phyloP scores from a whole-genome alignment of 345 rosid genomes.

The Durio zibethinus region DNA sequence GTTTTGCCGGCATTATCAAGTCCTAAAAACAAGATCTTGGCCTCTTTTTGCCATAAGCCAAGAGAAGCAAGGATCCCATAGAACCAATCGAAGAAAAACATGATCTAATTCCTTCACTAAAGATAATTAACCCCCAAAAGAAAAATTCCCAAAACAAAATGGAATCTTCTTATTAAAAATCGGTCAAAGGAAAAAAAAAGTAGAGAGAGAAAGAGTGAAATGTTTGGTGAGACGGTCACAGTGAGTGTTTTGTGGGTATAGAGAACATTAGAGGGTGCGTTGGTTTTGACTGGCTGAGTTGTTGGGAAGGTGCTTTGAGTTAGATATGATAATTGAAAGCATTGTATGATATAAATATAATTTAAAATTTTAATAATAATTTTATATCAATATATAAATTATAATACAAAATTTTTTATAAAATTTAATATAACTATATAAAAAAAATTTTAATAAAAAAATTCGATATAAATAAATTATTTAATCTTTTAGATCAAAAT shows the following conservation, averaged over 20 bases:
- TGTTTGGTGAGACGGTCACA: not conserved
- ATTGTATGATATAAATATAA: too few species aligned
- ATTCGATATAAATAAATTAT: too few species aligned
- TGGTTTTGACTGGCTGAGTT: conserved; percentile 14
- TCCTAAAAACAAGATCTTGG: conserved; percentile 80
- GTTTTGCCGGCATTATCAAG: conserved; percentile 88
- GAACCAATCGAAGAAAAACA: conserved; percentile 81
- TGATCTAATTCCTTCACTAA: conserved; percentile 19
- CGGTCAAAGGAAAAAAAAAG: not conserved
- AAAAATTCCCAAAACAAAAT: not conserved
- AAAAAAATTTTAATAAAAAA: too few species aligned
- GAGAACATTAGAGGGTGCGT: not conserved
- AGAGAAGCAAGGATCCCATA: conserved; percentile 71
- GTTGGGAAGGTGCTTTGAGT: not conserved
- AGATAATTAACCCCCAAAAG: not conserved
- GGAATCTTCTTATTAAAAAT: not conserved
- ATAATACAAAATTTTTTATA: too few species aligned
- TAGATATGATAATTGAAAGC: too few species aligned
- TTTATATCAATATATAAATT: too few species aligned
- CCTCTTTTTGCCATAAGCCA: conserved; percentile 77
- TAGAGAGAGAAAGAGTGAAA: not conserved
- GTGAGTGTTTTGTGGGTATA: not conserved
- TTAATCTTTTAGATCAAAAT: too few species aligned
- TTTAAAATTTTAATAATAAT: too few species aligned
- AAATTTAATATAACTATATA: too few species aligned